Base-by-base conservation (phyloP, 139 green algal species). In the Eudorina sp. region DNA sequence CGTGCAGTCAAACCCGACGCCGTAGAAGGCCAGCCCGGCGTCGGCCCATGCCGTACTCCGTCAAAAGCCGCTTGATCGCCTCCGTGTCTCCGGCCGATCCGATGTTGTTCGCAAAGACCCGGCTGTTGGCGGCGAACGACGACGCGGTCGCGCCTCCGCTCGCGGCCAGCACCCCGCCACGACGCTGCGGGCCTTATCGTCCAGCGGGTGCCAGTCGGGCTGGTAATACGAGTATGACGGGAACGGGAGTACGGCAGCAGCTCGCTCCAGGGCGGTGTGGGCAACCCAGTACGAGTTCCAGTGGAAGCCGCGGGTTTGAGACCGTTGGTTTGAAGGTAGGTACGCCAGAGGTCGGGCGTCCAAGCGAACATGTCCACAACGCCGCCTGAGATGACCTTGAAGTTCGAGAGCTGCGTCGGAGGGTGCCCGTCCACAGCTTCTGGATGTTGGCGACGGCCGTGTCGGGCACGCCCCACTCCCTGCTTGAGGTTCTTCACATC, bases 401-500 rank as follows among this genome's bases (percentile, higher is more conserved):
- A 73, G 64, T 73, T 73, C 29, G 64, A 23, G n/a, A 3, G 25
- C 25, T 40, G 27, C 29, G 25, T 40, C 38, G 34, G 18, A 73
- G 64, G 27, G 64, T 40, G 18, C 38, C 13, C 3, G 64, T 73
- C 64, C 64, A 73, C 13, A 73, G 34, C 25, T 34, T 73, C 38
- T 73, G n/a, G 2, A 73, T 23, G 64, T 73, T 73, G 34, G n/a
- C 34, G 64, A 73, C 64, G 64, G 64, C 38, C 25, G 64, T 40
- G 64, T 73, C 64, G 64, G 64, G 64, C 64, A 73, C 64, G 64
- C 64, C 64, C 64, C 64, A 73, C 34, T 73, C 64, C 64, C 64
- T 73, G 64, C 64, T 73, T 73, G 27, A 73, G 64, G 64, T 73
- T 73, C 64, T 73, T 73, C 29, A 73, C 64, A 13, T 73, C 64